Evolutionary conservation across 176 grass and related monocot genomes (phyloP), one percentile per base, ranked within the genome.

Genomic region (Aegilops bicornis): DNA sequence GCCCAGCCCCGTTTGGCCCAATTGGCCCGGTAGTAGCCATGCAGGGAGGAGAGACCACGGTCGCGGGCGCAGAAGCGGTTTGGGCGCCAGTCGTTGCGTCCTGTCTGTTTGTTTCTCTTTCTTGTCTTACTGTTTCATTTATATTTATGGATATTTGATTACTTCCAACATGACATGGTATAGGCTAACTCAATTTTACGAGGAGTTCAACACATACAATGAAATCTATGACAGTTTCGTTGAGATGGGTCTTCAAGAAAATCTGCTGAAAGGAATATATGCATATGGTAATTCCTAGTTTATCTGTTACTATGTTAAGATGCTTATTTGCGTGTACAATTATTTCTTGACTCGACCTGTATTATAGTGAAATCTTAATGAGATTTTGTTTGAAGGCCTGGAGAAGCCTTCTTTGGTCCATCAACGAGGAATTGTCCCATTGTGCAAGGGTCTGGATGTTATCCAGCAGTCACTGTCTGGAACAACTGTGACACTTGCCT

Each of bases 261-360:
- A 94, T 61, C 84, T 97, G 70, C 90, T 94, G 20, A 92, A 85
- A 54, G 92, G 92, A 61, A 94, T 97, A 58, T 89, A 92, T 80
- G 65, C 84, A 64, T 92, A 91, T 78, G 92, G 95, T 94, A 93
- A 85, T 67, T 45, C 69, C 14, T 58, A 60, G 25, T 66, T 81
- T 73, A 54, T 37, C 5, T 81, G 15, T 65, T 87, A 10, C 11
- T 70, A 29, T 71, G 20, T 64, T 81, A 39, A 62, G 20, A 80
- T 58, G 24, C 30, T 17, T 79, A 7, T 40, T 16, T 23, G 6
- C 8, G 1, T 35, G 40, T 23, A 35, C 42, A 82, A 20, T 87
- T 75, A 52, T 73, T 79, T 31, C 31, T 85, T 27, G 14, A 20
- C 11, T 77, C 3, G 20, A 47, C 31, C 20, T 45, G 61, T 72